Conservation (phyloP, 305 asterid genomes). For the Fraxinus paxiana region DNA sequence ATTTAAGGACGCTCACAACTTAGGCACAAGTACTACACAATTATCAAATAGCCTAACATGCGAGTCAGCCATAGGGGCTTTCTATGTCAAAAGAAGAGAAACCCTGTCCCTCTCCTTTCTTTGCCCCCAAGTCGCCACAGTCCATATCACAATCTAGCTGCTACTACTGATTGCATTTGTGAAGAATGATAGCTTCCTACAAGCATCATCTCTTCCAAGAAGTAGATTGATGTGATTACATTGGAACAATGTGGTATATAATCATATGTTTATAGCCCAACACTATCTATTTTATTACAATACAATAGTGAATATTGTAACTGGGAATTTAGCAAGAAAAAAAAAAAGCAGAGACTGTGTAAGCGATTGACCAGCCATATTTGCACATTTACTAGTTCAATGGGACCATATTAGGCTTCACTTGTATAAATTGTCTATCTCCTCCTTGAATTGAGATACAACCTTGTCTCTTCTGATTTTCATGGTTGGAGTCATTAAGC, state of each 20-base stretch:
- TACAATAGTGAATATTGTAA: not conserved
- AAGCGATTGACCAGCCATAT: not conserved
- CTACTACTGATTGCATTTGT: not conserved
- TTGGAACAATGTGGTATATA: not conserved
- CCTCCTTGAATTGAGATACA: constrained; percentile 51
- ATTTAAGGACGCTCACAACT: not conserved
- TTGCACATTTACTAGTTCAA: not conserved
- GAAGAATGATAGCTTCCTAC: not conserved
- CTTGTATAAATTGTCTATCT: constrained; percentile 58
- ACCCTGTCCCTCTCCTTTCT: not conserved
- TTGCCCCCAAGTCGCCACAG: not conserved
- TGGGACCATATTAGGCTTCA: not conserved
- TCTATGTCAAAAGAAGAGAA: not conserved
- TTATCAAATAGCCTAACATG: not conserved
- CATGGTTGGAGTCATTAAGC: constrained; percentile 94
- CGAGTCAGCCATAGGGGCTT: not conserved
- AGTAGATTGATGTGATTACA: not conserved
- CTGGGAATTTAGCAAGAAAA: constrained; percentile 15
- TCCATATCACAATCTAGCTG: not conserved
- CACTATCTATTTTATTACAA: not conserved
- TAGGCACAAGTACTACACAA: not conserved
- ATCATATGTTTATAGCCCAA: not conserved
- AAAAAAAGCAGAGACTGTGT: not conserved
- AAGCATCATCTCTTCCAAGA: not conserved
- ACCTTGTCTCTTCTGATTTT: constrained; percentile 77